Conservation (phyloP, 1,139 yeast species). For the Yamadazyma dushanensis region DNA sequence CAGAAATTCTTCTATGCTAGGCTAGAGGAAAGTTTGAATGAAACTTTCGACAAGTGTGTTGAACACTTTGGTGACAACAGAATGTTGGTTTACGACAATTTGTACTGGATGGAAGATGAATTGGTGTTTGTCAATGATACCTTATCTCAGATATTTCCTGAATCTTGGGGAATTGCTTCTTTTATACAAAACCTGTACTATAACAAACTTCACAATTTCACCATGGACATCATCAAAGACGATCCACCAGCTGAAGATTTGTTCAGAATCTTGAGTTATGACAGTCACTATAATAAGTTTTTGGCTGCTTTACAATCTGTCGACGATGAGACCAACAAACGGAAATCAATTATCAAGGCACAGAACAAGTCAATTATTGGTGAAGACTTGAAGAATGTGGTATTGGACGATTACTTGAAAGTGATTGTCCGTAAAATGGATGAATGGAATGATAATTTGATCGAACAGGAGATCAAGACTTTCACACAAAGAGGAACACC, state of each 20-base stretch:
- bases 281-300: constrained; percentile 58
- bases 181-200: constrained; percentile 70
- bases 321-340: constrained; percentile 19
- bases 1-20: constrained; percentile 61
- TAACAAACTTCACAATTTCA: constrained; percentile 58
- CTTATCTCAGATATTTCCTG: constrained; percentile 61
- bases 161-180: constrained; percentile 68
- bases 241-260: constrained; percentile 72
- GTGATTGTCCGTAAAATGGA: constrained; percentile 70
- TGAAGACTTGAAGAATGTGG: constrained; percentile 61
- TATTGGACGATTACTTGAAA: constrained; percentile 69
- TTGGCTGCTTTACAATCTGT: constrained; percentile 27
- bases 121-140: constrained; percentile 62
- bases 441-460: constrained; percentile 77
- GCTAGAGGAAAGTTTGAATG: constrained; percentile 59
- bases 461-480: constrained; percentile 59
- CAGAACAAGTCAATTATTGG: constrained; percentile 60
- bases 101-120: constrained; percentile 87
- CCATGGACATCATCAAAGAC: constrained; percentile 60
- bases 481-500: constrained; percentile 65
- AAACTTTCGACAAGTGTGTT: constrained; percentile 66
- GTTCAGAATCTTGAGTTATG: constrained; percentile 68
- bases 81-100: constrained; percentile 63
- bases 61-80: constrained; percentile 55
- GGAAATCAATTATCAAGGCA: constrained; percentile 39